Conservation (phyloP, 768 basidiomycete species). For the Mycena vitilis region DNA sequence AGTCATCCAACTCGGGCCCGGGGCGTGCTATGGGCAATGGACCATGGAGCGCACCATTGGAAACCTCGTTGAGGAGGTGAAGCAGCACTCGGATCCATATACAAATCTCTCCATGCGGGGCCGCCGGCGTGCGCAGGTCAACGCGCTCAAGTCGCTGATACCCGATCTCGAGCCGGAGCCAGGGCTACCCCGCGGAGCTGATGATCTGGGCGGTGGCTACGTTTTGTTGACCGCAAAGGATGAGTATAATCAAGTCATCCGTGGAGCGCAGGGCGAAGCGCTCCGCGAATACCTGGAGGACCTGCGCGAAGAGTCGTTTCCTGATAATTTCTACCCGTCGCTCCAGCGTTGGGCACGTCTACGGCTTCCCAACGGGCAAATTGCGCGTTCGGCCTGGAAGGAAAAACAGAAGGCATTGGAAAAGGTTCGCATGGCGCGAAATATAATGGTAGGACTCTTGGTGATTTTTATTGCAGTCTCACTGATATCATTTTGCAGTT, state of each 20-base stretch:
- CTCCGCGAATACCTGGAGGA: not conserved
- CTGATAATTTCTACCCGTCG: not conserved
- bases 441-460: too few species aligned
- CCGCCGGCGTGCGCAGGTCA: not conserved
- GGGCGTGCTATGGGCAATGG: conserved; percentile 1
- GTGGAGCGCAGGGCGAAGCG: not conserved
- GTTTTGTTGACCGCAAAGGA: not conserved
- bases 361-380: conserved; percentile 40
- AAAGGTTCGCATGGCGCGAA: conserved; percentile 26
- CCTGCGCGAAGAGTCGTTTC: not conserved
- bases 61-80: not conserved
- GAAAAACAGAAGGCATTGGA: conserved; percentile 29
- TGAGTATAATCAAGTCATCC: not conserved
- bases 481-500: too few species aligned
- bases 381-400: conserved; percentile 35
- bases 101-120: not conserved
- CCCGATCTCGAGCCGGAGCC: not conserved
- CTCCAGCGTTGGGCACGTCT: conserved; percentile 35
- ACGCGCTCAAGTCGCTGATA: not conserved
- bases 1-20: not conserved
- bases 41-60: conserved; percentile 5
- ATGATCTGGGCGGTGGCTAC: conserved; percentile 1
- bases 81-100: too few species aligned
- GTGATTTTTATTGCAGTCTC: conserved; percentile 2
- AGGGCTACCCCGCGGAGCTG: not conserved